These are phyloP conservation scores for Sporothrix luriei DNA, from an alignment of 2,329 filamentous ascomycete species.

Conservation along the genomic window DNA sequence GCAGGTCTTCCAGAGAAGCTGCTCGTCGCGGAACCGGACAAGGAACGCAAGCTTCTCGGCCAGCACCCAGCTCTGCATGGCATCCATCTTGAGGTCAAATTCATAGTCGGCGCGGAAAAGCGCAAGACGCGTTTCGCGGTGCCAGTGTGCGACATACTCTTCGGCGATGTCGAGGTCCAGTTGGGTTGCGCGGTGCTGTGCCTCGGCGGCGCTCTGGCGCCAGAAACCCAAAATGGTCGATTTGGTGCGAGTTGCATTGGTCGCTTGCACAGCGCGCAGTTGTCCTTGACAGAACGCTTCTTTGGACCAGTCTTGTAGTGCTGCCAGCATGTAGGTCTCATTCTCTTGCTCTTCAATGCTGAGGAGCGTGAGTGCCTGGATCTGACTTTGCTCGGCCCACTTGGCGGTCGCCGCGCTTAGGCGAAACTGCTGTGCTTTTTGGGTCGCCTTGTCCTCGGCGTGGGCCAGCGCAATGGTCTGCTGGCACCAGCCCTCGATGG, in stretches of 20 bases:
- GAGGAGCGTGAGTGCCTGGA: slow-evolving; percentile 1
- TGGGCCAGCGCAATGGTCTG: slow-evolving; percentile 25
- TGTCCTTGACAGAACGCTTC: slow-evolving; percentile 21
- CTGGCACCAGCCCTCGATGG: slow-evolving; percentile 37
- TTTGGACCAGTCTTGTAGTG: slow-evolving; percentile 34
- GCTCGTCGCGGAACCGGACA: slow-evolving; percentile 37
- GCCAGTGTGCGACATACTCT: slow-evolving; percentile 39
- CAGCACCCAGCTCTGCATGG: slow-evolving; percentile 40
- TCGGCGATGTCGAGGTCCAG: slow-evolving; percentile 33
- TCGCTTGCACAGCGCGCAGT: slow-evolving; percentile 25
- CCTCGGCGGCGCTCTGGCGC: slow-evolving; percentile 22
- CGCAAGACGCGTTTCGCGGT: slow-evolving; percentile 38
- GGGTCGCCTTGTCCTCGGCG: slow-evolving; percentile 33
- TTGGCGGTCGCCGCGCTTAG: slow-evolving; percentile 34
- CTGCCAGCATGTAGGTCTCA: slow-evolving; percentile 22
- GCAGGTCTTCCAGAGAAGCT: slow-evolving; percentile 29
- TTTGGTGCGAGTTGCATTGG: slow-evolving; percentile 2
- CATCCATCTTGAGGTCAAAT: slow-evolving; percentile 34
- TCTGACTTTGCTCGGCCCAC: slow-evolving; percentile 32
- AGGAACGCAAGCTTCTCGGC: slow-evolving; percentile 40
- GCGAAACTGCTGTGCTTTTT: slow-evolving; percentile 31
- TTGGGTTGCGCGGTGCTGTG: slow-evolving; percentile 12
- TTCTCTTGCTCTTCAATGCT: slow-evolving; percentile 33
- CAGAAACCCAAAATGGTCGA: neutral
- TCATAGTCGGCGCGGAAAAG: slow-evolving; percentile 34